Evolutionary conservation across 2,329 filamentous ascomycete genomes (phyloP), one percentile per base, ranked within the genome.

Genomic region (Colletotrichum cereale): DNA sequence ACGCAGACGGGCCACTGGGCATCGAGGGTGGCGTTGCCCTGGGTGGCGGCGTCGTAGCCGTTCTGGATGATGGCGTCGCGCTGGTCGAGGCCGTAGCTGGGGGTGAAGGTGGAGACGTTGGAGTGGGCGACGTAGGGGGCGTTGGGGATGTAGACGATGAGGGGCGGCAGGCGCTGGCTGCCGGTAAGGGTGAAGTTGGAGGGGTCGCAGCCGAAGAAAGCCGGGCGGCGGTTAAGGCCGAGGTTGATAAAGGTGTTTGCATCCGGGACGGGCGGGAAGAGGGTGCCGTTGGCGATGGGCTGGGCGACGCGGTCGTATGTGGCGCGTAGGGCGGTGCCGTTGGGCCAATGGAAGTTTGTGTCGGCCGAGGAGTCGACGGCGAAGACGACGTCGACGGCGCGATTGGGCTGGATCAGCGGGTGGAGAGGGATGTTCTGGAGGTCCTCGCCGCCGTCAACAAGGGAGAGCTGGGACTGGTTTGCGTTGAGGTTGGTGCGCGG

Each of bases 81-180:
- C 82, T 94, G 82, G 1, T 79, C 81, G 75, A 89, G 82, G 44
- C 87, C 85, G 86, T 95, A 94, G 50, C 82, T 81, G 47, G 90
- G 84, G 72, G 90, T 86, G 80, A 93, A 96, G 60, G 96, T 98
- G 2, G 92, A 93, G 8, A 92, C 87, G 84, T 98, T 98, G 80
- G 91, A 93, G 74, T 86, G 82, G 78, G 88, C 89, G 57, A 91
- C 88, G 82, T 97, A 97, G 1, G 95, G 95, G 29, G 91, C 87
- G 79, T 96, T 96, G 72, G 96, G 94, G 56, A 98, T 81, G 84
- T 99, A 99, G 74, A 97, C 93, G 73, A 97, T 84, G 1, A 97
- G 82, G 0, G 95, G 94, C 0, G 88, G 82, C 72, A 88, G 86
- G 2, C 81, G 84, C 67, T 73, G 69, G 48, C 26, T 29, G 36